phyloP scores from a whole-genome alignment of 208 protist genomes.

The Polymyxa betae region DNA sequence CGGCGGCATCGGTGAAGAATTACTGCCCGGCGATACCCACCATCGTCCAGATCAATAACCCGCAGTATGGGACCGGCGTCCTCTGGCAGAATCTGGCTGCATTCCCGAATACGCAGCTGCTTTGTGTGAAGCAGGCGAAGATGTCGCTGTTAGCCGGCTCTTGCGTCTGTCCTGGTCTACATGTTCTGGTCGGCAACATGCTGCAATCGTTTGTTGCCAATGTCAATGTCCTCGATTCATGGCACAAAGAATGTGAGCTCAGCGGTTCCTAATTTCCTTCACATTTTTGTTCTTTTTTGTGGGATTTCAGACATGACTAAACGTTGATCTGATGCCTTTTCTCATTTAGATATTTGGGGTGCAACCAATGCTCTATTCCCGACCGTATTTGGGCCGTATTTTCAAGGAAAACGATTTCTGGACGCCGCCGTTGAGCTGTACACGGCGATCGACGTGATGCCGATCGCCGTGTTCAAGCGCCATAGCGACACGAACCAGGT shows the following conservation, averaged over 20 bases:
- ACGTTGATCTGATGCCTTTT: background rate
- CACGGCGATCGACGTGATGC: background rate
- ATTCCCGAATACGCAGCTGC: constrained; percentile 32
- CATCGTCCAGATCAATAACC: background rate
- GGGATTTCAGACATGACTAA: background rate
- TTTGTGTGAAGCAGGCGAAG: background rate
- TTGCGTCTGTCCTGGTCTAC: constrained; percentile 8
- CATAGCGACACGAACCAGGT: background rate
- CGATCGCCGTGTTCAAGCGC: background rate
- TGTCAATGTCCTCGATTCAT: background rate
- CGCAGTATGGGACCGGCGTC: background rate
- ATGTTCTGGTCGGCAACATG: constrained; percentile 35
- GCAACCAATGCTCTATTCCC: background rate
- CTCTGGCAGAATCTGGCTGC: background rate
- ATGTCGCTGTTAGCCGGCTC: background rate
- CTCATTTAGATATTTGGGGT: background rate
- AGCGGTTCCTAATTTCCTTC: too few relatives aligned
- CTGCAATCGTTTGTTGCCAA: constrained; percentile 14
- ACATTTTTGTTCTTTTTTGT: too few relatives aligned
- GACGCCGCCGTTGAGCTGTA: background rate
- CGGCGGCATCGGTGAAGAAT: constrained; percentile 1
- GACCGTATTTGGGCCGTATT: constrained; percentile 26
- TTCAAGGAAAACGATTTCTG: background rate
- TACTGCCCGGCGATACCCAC: background rate
- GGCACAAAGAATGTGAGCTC: constrained; percentile 13